phyloP scores from a whole-genome alignment of 2,329 filamentous ascomycete genomes.

The Helotiales sp. region DNA sequence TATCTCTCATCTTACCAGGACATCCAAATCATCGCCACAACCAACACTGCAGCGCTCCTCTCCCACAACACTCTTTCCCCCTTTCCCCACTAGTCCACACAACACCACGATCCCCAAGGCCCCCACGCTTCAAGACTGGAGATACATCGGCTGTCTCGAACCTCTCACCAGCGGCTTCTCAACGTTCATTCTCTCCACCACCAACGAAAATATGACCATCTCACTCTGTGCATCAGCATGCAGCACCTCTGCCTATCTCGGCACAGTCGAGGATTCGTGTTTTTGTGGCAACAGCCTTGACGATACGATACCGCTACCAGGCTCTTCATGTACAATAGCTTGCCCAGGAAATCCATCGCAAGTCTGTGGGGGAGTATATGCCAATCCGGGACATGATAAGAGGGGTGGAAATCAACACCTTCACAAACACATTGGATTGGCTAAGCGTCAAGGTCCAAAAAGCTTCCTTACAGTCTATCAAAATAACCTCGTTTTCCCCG shows the following conservation, averaged over 20 bases:
- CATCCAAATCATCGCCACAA: not conserved
- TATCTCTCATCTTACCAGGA: not conserved
- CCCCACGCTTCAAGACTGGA: not conserved
- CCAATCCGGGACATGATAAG: not conserved
- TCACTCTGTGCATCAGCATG: not conserved
- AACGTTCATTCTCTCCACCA: not conserved
- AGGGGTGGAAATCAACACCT: not conserved
- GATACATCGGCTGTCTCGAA: constrained; percentile 4
- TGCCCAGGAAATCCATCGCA: not conserved
- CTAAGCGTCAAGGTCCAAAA: not conserved
- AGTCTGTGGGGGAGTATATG: not conserved
- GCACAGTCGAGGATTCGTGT: not conserved
- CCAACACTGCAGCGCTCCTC: not conserved
- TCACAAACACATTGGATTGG: not conserved
- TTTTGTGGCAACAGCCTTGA: not conserved
- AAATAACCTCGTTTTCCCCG: not conserved
- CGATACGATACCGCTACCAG: not conserved
- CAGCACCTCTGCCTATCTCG: not conserved
- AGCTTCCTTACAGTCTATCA: constrained; percentile 1
- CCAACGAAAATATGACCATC: not conserved
- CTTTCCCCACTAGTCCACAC: not conserved
- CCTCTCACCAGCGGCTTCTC: not conserved
- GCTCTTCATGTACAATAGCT: not conserved
- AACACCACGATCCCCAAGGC: not conserved
- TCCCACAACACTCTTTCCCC: not conserved